Percentiles rank a stretch among this genome's conserved stretches.
Conservation (phyloP, 306 rosid species). For the Sophora flavescens region DNA sequence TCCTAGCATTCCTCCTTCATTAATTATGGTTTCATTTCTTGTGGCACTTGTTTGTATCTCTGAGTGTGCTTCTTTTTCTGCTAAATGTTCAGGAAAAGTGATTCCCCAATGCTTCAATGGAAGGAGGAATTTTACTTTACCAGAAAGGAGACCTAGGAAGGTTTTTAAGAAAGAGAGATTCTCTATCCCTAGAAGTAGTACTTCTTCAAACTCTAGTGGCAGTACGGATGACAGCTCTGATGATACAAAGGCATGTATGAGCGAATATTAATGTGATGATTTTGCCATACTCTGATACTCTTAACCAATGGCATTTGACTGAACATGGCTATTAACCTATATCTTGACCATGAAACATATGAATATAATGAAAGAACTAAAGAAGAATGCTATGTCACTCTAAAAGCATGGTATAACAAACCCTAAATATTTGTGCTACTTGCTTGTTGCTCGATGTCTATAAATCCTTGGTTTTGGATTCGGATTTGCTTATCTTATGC, state of each 20-base stretch:
- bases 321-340: background rate
- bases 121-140: constrained; percentile 43
- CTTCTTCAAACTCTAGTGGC: constrained; percentile 66
- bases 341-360: background rate
- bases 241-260: constrained; percentile 66
- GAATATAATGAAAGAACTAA: background rate
- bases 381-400: background rate
- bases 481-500: constrained; percentile 7
- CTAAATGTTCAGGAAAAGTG: constrained; percentile 53
- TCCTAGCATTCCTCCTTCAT: too few relatives aligned
- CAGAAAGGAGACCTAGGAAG: constrained; percentile 45
- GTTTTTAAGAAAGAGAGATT: constrained; percentile 42
- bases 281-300: background rate
- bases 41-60: background rate
- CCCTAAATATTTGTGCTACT: background rate
- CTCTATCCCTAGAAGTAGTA: constrained; percentile 53
- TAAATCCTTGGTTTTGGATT: background rate
- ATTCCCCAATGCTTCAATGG: constrained; percentile 52
- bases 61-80: background rate
- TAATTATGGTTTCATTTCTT: constrained; percentile 33
- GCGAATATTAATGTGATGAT: constrained; percentile 31
- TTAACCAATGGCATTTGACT: background rate
- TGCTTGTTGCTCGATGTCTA: background rate
- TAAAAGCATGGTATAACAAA: background rate
- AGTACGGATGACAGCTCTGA: constrained; percentile 47